A percentile compares a stretch with the other conserved stretches of the same genome.
Conservation (phyloP, 1,139 yeast species). For the Yamadazyma sp. region DNA sequence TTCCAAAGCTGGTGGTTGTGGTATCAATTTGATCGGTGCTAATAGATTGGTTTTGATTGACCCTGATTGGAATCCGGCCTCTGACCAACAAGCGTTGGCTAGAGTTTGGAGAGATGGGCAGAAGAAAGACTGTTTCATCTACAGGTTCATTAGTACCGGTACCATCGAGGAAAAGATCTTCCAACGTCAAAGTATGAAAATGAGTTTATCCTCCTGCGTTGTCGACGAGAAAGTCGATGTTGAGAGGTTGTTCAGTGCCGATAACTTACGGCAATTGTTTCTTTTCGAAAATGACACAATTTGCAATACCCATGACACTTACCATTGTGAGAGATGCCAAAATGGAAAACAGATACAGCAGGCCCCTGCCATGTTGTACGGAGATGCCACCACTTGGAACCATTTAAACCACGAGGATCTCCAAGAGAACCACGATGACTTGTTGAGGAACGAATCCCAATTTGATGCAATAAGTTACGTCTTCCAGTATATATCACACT, state of each 20-base stretch:
- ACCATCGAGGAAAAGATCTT: conserved; percentile 94
- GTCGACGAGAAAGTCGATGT: conserved; percentile 97
- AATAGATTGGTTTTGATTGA: conserved; percentile 84
- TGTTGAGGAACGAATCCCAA: conserved; percentile 70
- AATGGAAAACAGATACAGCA: conserved; percentile 56
- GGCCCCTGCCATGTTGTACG: conserved; percentile 90
- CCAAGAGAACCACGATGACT: conserved; percentile 67
- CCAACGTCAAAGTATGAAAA: conserved; percentile 95
- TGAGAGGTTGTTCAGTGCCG: conserved; percentile 85
- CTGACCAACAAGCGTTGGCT: conserved; percentile 97
- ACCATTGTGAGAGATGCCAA: conserved; percentile 79
- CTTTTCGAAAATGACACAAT: conserved; percentile 64
- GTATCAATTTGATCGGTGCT: conserved; percentile 95
- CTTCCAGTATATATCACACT: conserved; percentile 90
- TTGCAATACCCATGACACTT: conserved; percentile 94
- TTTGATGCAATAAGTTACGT: conserved; percentile 78
- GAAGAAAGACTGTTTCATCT: conserved; percentile 93
- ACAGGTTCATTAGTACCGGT: conserved; percentile 91
- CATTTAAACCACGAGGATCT: conserved; percentile 71
- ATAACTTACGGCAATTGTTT: conserved; percentile 74
- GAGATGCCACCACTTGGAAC: conserved; percentile 98
- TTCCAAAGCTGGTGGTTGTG: conserved; percentile 99
- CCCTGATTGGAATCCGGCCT: conserved; percentile 99
- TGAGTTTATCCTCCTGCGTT: conserved; percentile 90
- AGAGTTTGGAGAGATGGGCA: conserved; percentile 99